Percentiles rank a stretch among this genome's conserved stretches.
phyloP scores from a whole-genome alignment of 1,139 yeast genomes.

The Yamadazyma spencermartinsiae region DNA sequence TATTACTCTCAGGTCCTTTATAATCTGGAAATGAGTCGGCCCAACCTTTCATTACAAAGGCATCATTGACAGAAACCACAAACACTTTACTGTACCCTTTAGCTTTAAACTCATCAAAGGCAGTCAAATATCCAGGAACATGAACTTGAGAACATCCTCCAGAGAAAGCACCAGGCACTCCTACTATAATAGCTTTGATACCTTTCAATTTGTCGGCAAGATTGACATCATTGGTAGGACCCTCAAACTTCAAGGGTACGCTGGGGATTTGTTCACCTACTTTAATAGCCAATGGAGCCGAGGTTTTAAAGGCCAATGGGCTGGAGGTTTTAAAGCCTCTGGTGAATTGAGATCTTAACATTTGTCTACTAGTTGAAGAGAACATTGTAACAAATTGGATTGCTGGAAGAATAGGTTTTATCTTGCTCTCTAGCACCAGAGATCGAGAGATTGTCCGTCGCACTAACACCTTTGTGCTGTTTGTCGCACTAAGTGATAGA shows the following conservation, averaged over 20 bases:
- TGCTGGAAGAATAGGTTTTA: too few species aligned
- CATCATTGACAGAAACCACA: constrained; percentile 80
- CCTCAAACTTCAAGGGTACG: constrained; percentile 54
- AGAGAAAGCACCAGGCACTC: constrained; percentile 91
- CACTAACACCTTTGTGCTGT: too few species aligned
- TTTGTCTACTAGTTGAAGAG: constrained; percentile 1
- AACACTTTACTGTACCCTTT: constrained; percentile 65
- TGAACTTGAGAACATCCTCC: constrained; percentile 81
- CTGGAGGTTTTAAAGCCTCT: constrained; percentile 34
- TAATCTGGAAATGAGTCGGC: constrained; percentile 40
- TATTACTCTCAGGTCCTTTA: constrained; percentile 29
- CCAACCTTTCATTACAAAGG: constrained; percentile 78
- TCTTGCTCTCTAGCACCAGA: neutral
- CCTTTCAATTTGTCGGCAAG: constrained; percentile 53
- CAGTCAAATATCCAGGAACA: constrained; percentile 72
- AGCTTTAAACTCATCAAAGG: constrained; percentile 50
- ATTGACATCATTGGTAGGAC: constrained; percentile 68
- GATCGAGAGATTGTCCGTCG: neutral
- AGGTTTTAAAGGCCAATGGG: constrained; percentile 28
- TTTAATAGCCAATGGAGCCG: constrained; percentile 20
- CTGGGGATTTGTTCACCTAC: constrained; percentile 64
- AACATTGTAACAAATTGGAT: too few species aligned
- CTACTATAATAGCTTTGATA: constrained; percentile 65
- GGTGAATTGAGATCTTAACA: constrained; percentile 8
- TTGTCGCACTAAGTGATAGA: too few species aligned